Conservation (phyloP, 1,284 basidiomycete genomes). For the Ustilago loliicola region DNA sequence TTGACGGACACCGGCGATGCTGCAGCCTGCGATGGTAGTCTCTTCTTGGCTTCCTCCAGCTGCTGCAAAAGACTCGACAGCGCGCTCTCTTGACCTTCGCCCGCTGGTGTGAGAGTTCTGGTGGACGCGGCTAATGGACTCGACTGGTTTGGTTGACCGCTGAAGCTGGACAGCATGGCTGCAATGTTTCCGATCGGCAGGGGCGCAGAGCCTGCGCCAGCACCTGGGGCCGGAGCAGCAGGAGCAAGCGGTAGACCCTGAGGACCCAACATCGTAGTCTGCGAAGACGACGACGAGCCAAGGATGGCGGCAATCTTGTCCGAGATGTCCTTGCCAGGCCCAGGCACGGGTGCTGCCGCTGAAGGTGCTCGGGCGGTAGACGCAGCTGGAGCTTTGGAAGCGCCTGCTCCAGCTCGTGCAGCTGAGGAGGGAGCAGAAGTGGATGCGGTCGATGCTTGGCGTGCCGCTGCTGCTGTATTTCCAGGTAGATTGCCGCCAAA, state of each 20-base stretch:
- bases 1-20: constrained; percentile 11
- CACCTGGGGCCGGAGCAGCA: constrained; percentile 21
- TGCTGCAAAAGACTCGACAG: constrained; percentile 44
- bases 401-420: neutral
- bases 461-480: constrained; percentile 18
- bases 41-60: constrained; percentile 44
- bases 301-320: constrained; percentile 52
- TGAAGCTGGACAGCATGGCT: constrained; percentile 42
- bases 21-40: constrained; percentile 16
- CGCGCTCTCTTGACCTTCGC: constrained; percentile 16
- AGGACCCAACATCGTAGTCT: constrained; percentile 48
- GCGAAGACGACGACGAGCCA: constrained; percentile 35
- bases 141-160: constrained; percentile 9
- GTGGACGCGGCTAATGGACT: constrained; percentile 7
- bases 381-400: neutral
- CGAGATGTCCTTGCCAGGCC: constrained; percentile 42
- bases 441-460: constrained; percentile 9
- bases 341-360: neutral
- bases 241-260: constrained; percentile 49
- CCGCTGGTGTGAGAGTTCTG: constrained; percentile 11
- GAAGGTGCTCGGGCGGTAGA: constrained; percentile 12
- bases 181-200: constrained; percentile 46
- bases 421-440: constrained; percentile 1
- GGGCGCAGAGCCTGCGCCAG: neutral
- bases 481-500: constrained; percentile 45